These are phyloP conservation scores for Plantago lanceolata DNA, from an alignment of 305 asterid species.

Conservation along the genomic window DNA sequence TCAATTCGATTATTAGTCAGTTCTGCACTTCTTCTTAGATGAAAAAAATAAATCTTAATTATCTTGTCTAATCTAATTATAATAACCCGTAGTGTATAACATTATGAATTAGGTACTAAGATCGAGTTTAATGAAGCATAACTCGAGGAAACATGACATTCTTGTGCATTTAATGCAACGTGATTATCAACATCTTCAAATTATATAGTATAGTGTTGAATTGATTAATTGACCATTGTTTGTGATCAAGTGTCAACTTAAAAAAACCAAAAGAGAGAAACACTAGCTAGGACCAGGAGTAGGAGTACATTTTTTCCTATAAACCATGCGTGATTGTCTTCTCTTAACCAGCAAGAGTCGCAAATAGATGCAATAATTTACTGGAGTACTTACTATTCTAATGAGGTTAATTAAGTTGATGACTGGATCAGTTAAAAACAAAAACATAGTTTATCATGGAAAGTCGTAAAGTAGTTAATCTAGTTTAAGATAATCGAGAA, in stretches of 20 bases:
- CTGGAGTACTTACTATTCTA: too few species aligned
- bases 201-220: neutral
- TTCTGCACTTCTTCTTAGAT: too few species aligned
- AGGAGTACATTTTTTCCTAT: neutral
- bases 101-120: too few species aligned
- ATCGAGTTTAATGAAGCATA: too few species aligned
- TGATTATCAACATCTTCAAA: neutral
- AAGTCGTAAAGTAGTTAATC: neutral
- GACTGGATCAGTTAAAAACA: neutral
- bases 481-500: neutral
- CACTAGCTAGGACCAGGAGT: too few species aligned
- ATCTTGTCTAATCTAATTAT: too few species aligned
- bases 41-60: too few species aligned
- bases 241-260: neutral
- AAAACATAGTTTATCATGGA: neutral
- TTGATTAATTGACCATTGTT: slow-evolving; percentile 4
- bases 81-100: too few species aligned
- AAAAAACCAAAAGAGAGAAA: too few species aligned
- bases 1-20: too few species aligned
- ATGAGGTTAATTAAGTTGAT: too few species aligned
- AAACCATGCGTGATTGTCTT: neutral
- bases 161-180: neutral
- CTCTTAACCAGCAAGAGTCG: neutral
- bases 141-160: neutral
- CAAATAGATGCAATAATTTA: too few species aligned